Conservation (phyloP, 805 yeast species). For the Wickerhamomyces bisporus region DNA sequence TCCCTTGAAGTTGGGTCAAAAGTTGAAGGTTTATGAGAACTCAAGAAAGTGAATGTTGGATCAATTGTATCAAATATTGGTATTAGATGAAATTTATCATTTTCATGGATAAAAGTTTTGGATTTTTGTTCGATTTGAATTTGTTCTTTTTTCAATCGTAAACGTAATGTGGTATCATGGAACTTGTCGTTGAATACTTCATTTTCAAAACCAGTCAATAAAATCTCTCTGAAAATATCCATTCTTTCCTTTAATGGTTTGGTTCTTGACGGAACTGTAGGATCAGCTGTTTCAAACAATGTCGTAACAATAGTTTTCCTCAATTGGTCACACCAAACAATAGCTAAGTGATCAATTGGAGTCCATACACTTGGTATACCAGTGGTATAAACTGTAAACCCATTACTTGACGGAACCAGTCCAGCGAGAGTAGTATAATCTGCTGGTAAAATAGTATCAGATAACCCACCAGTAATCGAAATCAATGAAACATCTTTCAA, state of each 20-base stretch:
- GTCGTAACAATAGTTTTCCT: conserved; percentile 57
- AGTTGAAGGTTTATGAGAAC: not conserved
- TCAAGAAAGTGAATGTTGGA: conserved; percentile 4
- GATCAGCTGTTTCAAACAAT: conserved; percentile 57
- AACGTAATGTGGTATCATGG: conserved; percentile 7
- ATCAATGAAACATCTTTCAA: conserved; percentile 59
- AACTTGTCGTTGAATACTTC: conserved; percentile 25
- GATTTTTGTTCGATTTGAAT: conserved; percentile 4
- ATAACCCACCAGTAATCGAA: conserved; percentile 85
- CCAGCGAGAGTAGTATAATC: conserved; percentile 78
- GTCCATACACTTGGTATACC: conserved; percentile 93
- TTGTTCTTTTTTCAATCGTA: conserved; percentile 21
- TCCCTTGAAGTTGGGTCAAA: not conserved
- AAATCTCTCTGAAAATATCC: conserved; percentile 40
- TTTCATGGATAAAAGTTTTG: not conserved
- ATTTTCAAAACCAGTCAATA: conserved; percentile 55
- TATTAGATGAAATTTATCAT: conserved; percentile 1
- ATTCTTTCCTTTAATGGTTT: conserved; percentile 51
- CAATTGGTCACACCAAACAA: conserved; percentile 94
- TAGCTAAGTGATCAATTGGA: conserved; percentile 88
- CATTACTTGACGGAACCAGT: conserved; percentile 66
- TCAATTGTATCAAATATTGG: conserved; percentile 1
- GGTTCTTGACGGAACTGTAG: conserved; percentile 41
- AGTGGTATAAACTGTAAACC: conserved; percentile 77
- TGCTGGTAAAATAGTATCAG: conserved; percentile 79